Base-by-base conservation (phyloP, 306 rosid genomes). In the Acacia confusa region DNA sequence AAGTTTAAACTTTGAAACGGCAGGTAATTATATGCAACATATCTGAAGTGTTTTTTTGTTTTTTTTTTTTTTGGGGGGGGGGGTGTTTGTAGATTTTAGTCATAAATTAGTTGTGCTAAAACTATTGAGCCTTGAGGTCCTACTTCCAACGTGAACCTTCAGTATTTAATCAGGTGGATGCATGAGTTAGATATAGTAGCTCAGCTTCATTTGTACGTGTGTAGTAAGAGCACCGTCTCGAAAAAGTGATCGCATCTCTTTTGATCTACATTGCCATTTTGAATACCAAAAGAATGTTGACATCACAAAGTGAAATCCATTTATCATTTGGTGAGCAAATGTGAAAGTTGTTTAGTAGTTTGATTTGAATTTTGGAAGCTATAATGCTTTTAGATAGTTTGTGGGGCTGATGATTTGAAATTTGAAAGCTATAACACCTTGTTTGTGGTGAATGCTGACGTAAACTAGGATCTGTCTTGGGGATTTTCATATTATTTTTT, bases 281-380 rank as follows among this genome's bases (percentile, higher is more conserved):
- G 25, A 53, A 53, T 25, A 53, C 61, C n/a, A 1, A 10, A 53
- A 53, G 27, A 53, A 20, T 7, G 27, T 53, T 20, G 25, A 8
- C n/a, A 53, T 53, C 1, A 52, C 60, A 53, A 4, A 50, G 61
- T 53, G 61, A 53, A 53, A 53, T 53, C 61, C 12, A 53, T 53
- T 20, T 53, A 20, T 8, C 25, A 20, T 76, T 16, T 60, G 55
- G 41, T 52, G 80, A 77, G 20, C 14, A 8, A 13, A n/a, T 20
- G 41, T 22, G 34, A 15, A 36, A 6, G 24, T 57, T 32, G 67
- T 11, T 27, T 44, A 73, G 45, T 36, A 72, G 69, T 83, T 63
- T 83, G 64, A 65, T 78, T 41, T 43, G 32, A 72, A 10, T 63
- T 83, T 78, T 53, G 52, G 53, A 65, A 25, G 66, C 41, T 41